Conservation (phyloP, 2,329 filamentous ascomycete genomes). For the Beauveria medogensis region DNA sequence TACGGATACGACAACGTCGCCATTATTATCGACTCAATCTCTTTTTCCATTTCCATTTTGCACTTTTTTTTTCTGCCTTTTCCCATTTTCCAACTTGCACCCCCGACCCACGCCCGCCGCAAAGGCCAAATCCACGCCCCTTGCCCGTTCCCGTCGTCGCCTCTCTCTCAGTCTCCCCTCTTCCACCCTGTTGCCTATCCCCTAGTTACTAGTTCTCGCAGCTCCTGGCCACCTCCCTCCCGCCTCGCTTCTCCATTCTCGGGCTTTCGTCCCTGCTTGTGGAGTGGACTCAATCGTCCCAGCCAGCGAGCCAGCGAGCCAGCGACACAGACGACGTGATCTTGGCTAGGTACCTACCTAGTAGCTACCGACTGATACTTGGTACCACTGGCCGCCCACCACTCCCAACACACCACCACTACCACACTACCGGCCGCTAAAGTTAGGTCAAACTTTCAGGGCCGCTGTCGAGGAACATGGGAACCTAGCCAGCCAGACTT, state of each 20-base stretch:
- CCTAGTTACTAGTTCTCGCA: background rate
- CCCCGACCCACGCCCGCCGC: background rate
- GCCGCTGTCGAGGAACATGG: background rate
- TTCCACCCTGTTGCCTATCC: background rate
- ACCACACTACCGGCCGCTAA: background rate
- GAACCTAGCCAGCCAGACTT: constrained; percentile 1
- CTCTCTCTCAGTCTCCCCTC: background rate
- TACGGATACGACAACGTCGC: background rate
- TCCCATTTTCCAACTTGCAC: background rate
- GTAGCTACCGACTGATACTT: too few relatives aligned
- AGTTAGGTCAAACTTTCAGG: constrained; percentile 3
- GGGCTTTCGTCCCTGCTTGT: constrained; percentile 1
- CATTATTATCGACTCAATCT: too few relatives aligned
- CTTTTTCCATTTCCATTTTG: too few relatives aligned
- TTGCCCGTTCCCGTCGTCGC: background rate
- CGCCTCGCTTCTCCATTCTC: constrained; percentile 1
- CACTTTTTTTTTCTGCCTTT: background rate
- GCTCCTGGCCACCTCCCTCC: background rate
- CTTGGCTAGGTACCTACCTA: too few relatives aligned
- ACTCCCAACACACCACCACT: background rate
- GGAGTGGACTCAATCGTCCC: background rate
- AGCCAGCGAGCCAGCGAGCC: background rate
- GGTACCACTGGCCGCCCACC: constrained; percentile 4
- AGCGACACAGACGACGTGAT: background rate
- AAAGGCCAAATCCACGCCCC: constrained; percentile 1